These are phyloP conservation scores for Hypoxylon sp. DNA, from an alignment of 2,329 filamentous ascomycete species.

Conservation along the genomic window DNA sequence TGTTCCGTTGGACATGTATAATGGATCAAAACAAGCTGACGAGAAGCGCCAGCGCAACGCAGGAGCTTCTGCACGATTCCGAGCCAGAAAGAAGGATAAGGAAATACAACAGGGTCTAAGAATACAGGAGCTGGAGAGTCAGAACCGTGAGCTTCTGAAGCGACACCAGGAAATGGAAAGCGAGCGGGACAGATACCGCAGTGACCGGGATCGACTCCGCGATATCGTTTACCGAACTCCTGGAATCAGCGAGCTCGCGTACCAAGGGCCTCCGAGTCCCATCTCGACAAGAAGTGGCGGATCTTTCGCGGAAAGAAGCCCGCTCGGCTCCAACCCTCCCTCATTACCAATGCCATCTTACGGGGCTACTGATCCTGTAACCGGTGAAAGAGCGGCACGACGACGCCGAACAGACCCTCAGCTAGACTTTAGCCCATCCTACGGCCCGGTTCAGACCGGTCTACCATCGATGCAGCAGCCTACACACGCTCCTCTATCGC, in stretches of 20 bases:
- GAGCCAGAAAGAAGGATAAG: constrained; percentile 85
- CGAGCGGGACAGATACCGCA: constrained; percentile 80
- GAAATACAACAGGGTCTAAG: constrained; percentile 79
- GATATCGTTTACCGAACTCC: constrained; percentile 75
- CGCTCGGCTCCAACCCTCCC: constrained; percentile 49
- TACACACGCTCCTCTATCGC: constrained; percentile 55
- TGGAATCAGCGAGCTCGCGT: constrained; percentile 67
- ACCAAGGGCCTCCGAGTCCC: constrained; percentile 68
- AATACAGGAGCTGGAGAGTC: constrained; percentile 77
- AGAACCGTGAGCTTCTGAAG: constrained; percentile 74
- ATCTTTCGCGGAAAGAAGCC: constrained; percentile 58
- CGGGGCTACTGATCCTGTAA: constrained; percentile 59
- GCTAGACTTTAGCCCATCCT: constrained; percentile 60
- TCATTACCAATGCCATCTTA: constrained; percentile 52
- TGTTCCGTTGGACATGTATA: constrained; percentile 83
- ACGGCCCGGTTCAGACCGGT: constrained; percentile 57
- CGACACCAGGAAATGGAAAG: constrained; percentile 68
- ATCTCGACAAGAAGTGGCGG: constrained; percentile 55
- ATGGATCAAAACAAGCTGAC: constrained; percentile 85
- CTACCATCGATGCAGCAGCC: constrained; percentile 61
- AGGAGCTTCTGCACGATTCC: constrained; percentile 85
- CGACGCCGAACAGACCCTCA: constrained; percentile 65
- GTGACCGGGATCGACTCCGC: constrained; percentile 79
- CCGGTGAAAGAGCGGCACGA: constrained; percentile 63
- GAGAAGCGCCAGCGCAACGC: constrained; percentile 90